Percentiles rank a stretch among this genome's conserved stretches.
Evolutionary conservation across 345 rosid genomes (phyloP).

Genomic region (Eucalyptus tenuipes): DNA sequence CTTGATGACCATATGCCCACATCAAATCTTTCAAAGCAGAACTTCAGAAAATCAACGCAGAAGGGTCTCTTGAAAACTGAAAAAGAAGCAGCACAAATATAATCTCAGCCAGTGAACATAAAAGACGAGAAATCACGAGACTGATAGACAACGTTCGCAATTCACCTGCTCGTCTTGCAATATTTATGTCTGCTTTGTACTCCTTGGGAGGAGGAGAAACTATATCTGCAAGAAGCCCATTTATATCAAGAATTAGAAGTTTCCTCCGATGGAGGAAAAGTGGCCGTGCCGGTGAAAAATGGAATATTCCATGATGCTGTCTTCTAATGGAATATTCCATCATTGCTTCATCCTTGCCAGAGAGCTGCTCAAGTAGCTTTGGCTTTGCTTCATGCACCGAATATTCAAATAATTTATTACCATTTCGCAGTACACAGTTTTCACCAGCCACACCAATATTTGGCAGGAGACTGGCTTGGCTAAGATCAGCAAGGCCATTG

Average conservation of each 20-base stretch:
- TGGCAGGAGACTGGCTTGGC: neutral
- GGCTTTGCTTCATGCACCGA: neutral
- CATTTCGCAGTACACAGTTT: neutral
- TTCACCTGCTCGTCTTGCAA: conserved; percentile 55
- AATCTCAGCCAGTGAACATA: neutral
- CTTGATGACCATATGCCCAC: conserved; percentile 61
- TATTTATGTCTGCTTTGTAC: conserved; percentile 27
- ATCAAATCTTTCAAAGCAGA: conserved; percentile 48
- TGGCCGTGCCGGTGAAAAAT: neutral
- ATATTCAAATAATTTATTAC: neutral
- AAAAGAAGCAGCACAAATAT: neutral
- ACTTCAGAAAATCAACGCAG: conserved; percentile 29
- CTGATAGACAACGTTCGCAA: neutral
- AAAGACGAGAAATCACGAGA: neutral
- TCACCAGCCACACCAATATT: neutral
- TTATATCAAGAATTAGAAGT: conserved; percentile 80
- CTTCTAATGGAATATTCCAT: neutral
- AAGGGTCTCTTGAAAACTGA: conserved; percentile 50
- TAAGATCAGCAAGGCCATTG: neutral
- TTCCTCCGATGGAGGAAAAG: conserved; percentile 7
- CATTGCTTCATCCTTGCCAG: neutral
- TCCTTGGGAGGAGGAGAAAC: conserved; percentile 28
- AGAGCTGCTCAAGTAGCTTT: neutral
- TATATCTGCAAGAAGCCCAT: conserved; percentile 75
- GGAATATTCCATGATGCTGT: neutral